Conservation (phyloP, 202 grass and related monocot species). For the Sporobolus alterniflorus region DNA sequence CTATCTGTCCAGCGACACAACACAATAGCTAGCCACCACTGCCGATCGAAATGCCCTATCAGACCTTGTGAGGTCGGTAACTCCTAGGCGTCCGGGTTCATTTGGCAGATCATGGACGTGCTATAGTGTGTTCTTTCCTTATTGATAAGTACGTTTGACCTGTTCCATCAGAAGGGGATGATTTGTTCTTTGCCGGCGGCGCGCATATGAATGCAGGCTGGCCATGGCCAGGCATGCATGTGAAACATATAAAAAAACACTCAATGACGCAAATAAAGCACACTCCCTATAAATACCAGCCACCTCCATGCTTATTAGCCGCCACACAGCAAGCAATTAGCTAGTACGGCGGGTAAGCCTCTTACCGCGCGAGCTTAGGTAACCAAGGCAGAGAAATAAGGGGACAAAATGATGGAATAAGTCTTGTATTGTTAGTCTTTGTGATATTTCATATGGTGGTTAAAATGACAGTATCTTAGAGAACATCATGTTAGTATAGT, state of each 20-base stretch:
- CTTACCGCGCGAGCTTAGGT: neutral
- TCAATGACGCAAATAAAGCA: neutral
- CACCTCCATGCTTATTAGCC: neutral
- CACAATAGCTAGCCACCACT: neutral
- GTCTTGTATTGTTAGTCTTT: too few relatives aligned
- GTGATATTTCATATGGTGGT: too few relatives aligned
- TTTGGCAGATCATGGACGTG: neutral
- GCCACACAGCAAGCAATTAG: neutral
- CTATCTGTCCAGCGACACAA: neutral
- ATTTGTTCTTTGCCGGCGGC: slow-evolving; percentile 1
- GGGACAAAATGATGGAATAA: too few relatives aligned
- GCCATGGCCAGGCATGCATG: neutral
- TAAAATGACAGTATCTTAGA: too few relatives aligned
- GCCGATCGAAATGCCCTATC: too few relatives aligned
- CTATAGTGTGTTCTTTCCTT: neutral
- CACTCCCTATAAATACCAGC: neutral
- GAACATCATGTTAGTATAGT: too few relatives aligned
- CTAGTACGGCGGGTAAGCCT: neutral
- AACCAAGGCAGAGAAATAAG: neutral
- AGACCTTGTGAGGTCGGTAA: neutral
- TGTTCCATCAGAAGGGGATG: neutral
- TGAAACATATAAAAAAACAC: neutral
- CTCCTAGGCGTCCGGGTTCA: neutral
- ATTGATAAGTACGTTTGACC: neutral
- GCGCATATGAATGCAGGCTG: neutral